These are phyloP conservation scores for Halophytophthora batemanensis DNA, from an alignment of 352 stramenopile genomes.

Conservation along the genomic window DNA sequence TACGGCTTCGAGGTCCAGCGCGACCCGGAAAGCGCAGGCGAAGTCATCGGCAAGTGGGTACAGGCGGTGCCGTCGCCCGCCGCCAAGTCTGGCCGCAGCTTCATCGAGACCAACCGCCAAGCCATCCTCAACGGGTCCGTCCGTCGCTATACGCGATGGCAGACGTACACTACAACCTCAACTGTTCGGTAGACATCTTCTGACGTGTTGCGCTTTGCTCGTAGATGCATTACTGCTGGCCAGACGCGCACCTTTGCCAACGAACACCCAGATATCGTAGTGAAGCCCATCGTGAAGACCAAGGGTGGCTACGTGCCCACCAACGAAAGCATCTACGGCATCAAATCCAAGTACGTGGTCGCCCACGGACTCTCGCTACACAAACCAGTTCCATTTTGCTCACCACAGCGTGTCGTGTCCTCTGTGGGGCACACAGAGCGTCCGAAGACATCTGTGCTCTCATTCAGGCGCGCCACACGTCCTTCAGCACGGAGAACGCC, in stretches of 20 bases:
- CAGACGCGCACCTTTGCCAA: slow-evolving; percentile 61
- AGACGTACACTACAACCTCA: slow-evolving; percentile 3
- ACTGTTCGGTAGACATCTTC: background rate
- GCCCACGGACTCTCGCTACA: background rate
- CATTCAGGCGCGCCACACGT: slow-evolving; percentile 66
- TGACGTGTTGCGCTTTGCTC: slow-evolving; percentile 1
- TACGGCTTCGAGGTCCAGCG: slow-evolving; percentile 71
- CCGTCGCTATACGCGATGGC: background rate
- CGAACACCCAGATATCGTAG: slow-evolving; percentile 70
- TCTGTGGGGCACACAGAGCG: slow-evolving; percentile 23
- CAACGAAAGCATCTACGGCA: slow-evolving; percentile 61
- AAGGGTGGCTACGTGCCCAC: slow-evolving; percentile 53
- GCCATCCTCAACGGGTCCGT: slow-evolving; percentile 52
- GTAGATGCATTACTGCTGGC: slow-evolving; percentile 49
- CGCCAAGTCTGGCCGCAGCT: slow-evolving; percentile 59
- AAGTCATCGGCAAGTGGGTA: slow-evolving; percentile 76
- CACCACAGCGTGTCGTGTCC: background rate
- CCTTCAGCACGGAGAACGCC: slow-evolving; percentile 57
- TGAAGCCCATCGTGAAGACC: slow-evolving; percentile 54
- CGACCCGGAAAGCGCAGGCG: slow-evolving; percentile 65
- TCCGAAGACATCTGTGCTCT: slow-evolving; percentile 74
- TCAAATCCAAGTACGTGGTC: slow-evolving; percentile 66
- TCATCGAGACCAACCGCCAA: slow-evolving; percentile 79
- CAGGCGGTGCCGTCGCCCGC: slow-evolving; percentile 61
- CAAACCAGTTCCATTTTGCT: background rate